Conservation (phyloP, 345 rosid species). For the Euphorbia peplus region DNA sequence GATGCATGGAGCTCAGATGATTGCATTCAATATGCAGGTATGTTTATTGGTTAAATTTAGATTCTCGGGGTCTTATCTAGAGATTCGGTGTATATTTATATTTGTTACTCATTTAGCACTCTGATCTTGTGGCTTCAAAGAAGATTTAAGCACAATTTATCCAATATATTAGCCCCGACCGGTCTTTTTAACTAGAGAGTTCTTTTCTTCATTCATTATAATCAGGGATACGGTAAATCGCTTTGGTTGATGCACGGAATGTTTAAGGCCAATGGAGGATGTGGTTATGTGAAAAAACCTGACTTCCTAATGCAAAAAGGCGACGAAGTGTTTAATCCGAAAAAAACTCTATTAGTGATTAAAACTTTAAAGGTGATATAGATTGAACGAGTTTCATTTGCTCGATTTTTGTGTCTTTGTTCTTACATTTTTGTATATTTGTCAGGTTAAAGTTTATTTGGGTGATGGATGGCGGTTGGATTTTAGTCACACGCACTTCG, state of each 20-base stretch:
- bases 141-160: not conserved
- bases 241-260: conserved; percentile 82
- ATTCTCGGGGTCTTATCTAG: not conserved
- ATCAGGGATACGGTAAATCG: conserved; percentile 66
- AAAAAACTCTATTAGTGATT: conserved; percentile 35
- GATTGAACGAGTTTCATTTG: conserved; percentile 1
- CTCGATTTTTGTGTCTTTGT: not conserved
- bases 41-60: not conserved
- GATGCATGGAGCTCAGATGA: conserved; percentile 91
- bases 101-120: not conserved
- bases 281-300: conserved; percentile 75
- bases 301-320: conserved; percentile 43
- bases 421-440: not conserved
- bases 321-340: conserved; percentile 45
- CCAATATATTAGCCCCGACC: not conserved
- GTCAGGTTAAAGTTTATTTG: conserved; percentile 57
- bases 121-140: not conserved
- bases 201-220: conserved; percentile 1
- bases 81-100: not conserved
- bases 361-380: conserved; percentile 46
- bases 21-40: conserved; percentile 89
- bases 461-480: conserved; percentile 71
- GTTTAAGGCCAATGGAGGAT: conserved; percentile 65
- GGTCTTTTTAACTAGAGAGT: not conserved
- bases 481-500: conserved; percentile 45